A percentile compares a stretch with the other conserved stretches of the same genome.
These are phyloP conservation scores for Stachybotrys chartarum DNA, from an alignment of 2,329 filamentous ascomycete species.

Conservation along the genomic window DNA sequence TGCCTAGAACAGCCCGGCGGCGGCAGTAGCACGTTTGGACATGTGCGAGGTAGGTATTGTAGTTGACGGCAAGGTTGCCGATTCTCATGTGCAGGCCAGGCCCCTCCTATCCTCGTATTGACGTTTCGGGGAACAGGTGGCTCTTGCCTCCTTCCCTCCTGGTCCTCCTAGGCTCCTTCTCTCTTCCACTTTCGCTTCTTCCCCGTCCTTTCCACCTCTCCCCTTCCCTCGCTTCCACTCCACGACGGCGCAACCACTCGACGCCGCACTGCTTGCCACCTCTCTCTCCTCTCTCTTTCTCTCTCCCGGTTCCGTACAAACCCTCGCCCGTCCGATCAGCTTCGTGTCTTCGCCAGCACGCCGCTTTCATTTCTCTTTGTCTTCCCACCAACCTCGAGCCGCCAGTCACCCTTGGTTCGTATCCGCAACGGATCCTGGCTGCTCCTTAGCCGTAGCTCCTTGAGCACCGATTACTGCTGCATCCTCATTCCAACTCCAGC, in stretches of 20 bases:
- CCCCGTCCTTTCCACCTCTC: slow-evolving; percentile 5
- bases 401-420: neutral
- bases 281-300: neutral
- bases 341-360: neutral
- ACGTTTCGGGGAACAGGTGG: slow-evolving; percentile 2
- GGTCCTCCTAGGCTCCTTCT: slow-evolving; percentile 1
- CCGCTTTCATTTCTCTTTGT: neutral
- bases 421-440: neutral
- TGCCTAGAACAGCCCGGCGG: neutral
- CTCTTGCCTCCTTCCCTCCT: slow-evolving; percentile 1
- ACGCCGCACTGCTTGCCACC: neutral
- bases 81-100: too few relatives aligned
- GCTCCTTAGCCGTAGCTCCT: neutral
- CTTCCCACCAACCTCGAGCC: too few relatives aligned
- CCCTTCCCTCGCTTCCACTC: slow-evolving; percentile 1
- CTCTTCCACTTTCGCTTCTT: slow-evolving; percentile 4
- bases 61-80: too few relatives aligned
- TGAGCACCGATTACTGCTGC: neutral
- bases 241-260: neutral
- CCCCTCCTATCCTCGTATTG: neutral
- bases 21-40: too few relatives aligned
- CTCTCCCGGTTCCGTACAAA: too few relatives aligned
- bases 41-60: too few relatives aligned
- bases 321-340: neutral
- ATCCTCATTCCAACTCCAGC: neutral